Evolutionary conservation across 768 basidiomycete species (phyloP).

Genomic region (Brasilioporus rufonigricans): DNA sequence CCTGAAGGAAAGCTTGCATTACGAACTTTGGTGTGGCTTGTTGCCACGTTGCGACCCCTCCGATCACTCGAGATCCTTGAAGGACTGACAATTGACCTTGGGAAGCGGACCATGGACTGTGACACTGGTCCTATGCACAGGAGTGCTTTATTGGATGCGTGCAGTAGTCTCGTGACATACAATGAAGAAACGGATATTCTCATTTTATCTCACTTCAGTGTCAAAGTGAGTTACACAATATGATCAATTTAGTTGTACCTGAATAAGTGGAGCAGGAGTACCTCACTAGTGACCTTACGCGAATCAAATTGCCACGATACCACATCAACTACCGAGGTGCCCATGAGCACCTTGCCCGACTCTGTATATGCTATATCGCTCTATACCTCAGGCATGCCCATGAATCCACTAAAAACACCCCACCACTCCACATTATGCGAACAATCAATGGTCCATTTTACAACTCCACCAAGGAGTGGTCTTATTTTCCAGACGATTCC

Average conservation of each 20-base stretch:
- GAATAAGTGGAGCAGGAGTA: too few relatives aligned
- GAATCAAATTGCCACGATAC: neutral
- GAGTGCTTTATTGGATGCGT: constrained; percentile 10
- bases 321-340: constrained; percentile 3
- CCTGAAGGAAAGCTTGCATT: too few relatives aligned
- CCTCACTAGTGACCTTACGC: constrained; percentile 1
- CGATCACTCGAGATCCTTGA: constrained; percentile 3
- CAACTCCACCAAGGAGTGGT: neutral
- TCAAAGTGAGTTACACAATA: constrained; percentile 13
- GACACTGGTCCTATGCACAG: constrained; percentile 7
- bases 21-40: too few relatives aligned
- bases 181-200: too few relatives aligned
- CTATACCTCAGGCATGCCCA: constrained; percentile 1
- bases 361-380: constrained; percentile 4
- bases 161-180: constrained; percentile 15
- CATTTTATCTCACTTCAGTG: too few relatives aligned
- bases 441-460: neutral
- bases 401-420: neutral
- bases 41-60: constrained; percentile 13
- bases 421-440: neutral
- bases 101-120: constrained; percentile 2
- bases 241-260: neutral
- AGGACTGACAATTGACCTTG: too few relatives aligned
- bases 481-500: neutral
- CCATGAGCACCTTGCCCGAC: constrained; percentile 4